Evolutionary conservation across 345 rosid species (phyloP), one percentile per base, ranked within the genome.

Genomic region (Aegle marmelos): DNA sequence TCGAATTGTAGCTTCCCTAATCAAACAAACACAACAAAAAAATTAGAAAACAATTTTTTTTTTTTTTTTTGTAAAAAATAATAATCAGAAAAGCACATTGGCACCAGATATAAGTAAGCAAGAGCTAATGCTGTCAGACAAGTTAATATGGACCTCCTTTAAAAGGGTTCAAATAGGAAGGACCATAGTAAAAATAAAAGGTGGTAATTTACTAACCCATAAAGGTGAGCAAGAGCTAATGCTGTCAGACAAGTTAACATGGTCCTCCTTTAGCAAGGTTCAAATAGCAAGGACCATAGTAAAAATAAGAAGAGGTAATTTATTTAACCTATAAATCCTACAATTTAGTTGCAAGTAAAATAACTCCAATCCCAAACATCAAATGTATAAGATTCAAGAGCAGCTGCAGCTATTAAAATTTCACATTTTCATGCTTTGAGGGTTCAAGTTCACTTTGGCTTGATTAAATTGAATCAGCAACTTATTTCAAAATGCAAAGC

Each of bases 381-480:
- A 41, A 9, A 37, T 5, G 5, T 28, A 27, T 27, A 27, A 39
- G 30, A 50, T 16, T 37, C 57, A 37, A 41, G 45, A 76, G 70
- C 37, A 48, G 59, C 39, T 78, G 60, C 24, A 62, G 60, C 34
- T 64, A 69, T 61, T 31, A n/a, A 68, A 67, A 58, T 34, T 50
- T 61, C 57, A 72, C 59, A 13, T 36, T 62, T 28, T 28, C 45
- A 31, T 75, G 30, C 61, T 31, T 45, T 9, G 57, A 64, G 80
- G 62, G 61, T 39, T 76, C 75, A 76, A 27, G 5, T 45, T 57
- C 10, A 60, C 13, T 75, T 70, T 69, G 33, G 63, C 74, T 31
- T n/a, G 68, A 45, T 31, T 45, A 33, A 33, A 57, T 37, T 76
- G 41, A 48, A 37, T 45, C 76, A 41, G 11, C 54, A 17, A 25